Evolutionary conservation across 768 basidiomycete genomes (phyloP).

Genomic region (Dacryopinax spathularia): DNA sequence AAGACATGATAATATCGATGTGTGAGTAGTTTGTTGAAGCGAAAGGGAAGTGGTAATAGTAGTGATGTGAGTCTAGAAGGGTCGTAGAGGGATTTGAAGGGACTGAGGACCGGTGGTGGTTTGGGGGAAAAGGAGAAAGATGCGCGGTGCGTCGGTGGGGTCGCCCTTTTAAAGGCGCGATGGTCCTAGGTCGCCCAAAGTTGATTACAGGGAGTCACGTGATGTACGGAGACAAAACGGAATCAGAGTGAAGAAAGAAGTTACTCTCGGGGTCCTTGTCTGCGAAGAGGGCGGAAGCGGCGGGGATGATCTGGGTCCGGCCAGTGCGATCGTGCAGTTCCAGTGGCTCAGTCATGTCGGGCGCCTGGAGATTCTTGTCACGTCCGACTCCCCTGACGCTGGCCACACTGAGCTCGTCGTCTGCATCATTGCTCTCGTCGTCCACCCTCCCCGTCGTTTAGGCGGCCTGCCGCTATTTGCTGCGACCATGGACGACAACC

Average conservation of each 20-base stretch:
- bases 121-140: background rate
- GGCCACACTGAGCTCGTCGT: background rate
- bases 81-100: background rate
- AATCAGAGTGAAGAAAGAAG: background rate
- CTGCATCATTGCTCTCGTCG: background rate
- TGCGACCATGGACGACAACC: background rate
- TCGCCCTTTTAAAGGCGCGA: background rate
- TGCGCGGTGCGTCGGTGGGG: background rate
- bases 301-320: background rate
- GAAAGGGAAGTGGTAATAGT: background rate
- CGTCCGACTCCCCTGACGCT: background rate
- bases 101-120: background rate
- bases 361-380: conserved; percentile 1
- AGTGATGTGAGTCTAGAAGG: background rate
- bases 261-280: no score
- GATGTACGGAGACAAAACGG: background rate
- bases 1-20: conserved; percentile 6
- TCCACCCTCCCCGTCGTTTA: background rate
- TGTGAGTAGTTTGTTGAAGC: background rate
- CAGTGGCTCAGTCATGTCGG: background rate
- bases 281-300: no score
- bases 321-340: no score
- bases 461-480: background rate
- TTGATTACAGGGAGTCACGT: no score
- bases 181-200: no score